These are phyloP conservation scores for Halophytophthora polymorphica DNA, from an alignment of 352 stramenopile species.

Conservation along the genomic window DNA sequence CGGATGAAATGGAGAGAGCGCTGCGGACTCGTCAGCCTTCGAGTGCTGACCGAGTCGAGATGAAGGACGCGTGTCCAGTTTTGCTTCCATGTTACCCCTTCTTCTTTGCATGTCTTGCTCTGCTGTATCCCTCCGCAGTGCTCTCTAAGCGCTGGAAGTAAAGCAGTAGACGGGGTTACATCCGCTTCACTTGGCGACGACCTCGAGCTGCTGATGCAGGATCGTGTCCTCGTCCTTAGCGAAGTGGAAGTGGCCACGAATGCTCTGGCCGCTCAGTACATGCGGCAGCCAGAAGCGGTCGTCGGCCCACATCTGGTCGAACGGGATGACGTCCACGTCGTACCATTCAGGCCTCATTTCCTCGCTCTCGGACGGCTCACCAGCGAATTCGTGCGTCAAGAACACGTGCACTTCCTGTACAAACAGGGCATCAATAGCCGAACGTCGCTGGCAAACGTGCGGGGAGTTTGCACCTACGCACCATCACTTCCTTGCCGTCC, in stretches of 20 bases:
- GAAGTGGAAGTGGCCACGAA: slow-evolving; percentile 77
- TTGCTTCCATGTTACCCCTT: no score
- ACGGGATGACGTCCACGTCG: slow-evolving; percentile 57
- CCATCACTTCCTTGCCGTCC: slow-evolving; percentile 50
- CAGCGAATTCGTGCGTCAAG: slow-evolving; percentile 51
- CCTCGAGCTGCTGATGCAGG: slow-evolving; percentile 41
- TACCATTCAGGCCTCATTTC: slow-evolving; percentile 90
- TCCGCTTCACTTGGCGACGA: slow-evolving; percentile 2
- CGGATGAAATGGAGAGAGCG: no score
- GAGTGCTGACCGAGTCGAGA: no score
- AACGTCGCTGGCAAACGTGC: no score
- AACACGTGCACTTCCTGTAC: slow-evolving; percentile 83
- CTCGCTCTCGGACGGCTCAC: slow-evolving; percentile 78
- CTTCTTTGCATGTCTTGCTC: no score
- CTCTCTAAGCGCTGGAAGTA: no score
- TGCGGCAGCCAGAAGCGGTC: slow-evolving; percentile 80
- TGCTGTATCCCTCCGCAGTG: no score
- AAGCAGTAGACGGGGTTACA: no score
- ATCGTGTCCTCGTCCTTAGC: slow-evolving; percentile 65
- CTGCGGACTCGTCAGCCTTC: no score
- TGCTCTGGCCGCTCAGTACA: slow-evolving; percentile 60
- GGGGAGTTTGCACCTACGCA: slow-evolving; percentile 8
- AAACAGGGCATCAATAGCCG: neutral
- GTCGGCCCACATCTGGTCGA: slow-evolving; percentile 85
- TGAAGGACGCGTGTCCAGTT: no score